Percentiles rank a stretch among this genome's conserved stretches.
Conservation (phyloP, 2,329 filamentous ascomycete species). For the Trichoderma sp. region DNA sequence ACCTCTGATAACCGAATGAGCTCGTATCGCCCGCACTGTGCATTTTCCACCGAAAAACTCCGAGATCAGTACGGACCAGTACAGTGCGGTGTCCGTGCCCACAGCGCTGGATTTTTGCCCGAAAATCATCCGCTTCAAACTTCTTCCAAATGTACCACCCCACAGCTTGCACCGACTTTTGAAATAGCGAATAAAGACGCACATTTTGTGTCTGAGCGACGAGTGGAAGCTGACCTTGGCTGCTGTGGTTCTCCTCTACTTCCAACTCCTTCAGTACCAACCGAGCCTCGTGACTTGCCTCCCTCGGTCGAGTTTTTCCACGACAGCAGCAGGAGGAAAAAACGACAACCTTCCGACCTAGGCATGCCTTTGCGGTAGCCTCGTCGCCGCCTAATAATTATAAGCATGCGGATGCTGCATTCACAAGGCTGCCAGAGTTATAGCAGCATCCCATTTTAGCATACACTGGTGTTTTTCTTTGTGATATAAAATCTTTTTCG, state of each 20-base stretch:
- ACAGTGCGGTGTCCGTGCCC: conserved; percentile 22
- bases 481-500: conserved; percentile 21
- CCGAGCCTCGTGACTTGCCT: neutral
- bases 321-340: neutral
- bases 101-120: conserved; percentile 27
- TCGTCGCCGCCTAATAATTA: conserved; percentile 32
- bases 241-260: neutral
- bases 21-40: neutral
- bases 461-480: conserved; percentile 19
- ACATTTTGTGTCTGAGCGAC: conserved; percentile 24
- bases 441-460: conserved; percentile 39
- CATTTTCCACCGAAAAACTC: neutral
- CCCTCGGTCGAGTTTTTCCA: conserved; percentile 21
- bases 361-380: conserved; percentile 44
- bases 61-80: neutral
- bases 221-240: conserved; percentile 1
- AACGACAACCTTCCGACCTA: conserved; percentile 25
- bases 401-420: conserved; percentile 43
- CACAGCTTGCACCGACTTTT: conserved; percentile 44
- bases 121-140: conserved; percentile 29
- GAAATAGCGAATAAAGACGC: conserved; percentile 40
- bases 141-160: conserved; percentile 25
- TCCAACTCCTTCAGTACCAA: neutral
- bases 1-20: neutral
- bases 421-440: conserved; percentile 42